Evolutionary conservation across 1,284 basidiomycete species (phyloP).

Genomic region (Tylopilus orsonianus): DNA sequence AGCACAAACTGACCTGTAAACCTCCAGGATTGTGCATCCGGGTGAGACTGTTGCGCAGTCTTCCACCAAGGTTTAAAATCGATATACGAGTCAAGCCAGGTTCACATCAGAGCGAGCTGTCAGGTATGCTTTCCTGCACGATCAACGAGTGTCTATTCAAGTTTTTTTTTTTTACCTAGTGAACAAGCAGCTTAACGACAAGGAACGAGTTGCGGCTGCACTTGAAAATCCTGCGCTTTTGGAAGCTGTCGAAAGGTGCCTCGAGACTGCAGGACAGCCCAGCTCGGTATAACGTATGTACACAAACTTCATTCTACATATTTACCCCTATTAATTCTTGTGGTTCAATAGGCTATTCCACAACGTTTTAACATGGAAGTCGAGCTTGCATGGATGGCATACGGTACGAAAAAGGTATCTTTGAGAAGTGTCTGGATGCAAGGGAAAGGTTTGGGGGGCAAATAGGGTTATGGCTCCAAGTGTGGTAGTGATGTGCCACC

Average conservation of each 20-base stretch:
- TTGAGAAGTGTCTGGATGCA: no score
- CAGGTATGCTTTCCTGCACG: conserved; percentile 50
- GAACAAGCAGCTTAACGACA: conserved; percentile 99
- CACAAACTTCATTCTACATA: no score
- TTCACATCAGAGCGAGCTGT: conserved; percentile 92
- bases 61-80: conserved; percentile 92
- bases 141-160: background rate
- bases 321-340: no score
- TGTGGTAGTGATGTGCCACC: background rate
- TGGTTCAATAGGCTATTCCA: no score
- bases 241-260: conserved; percentile 87
- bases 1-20: conserved; percentile 3
- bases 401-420: no score
- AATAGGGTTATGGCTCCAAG: background rate
- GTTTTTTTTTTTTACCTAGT: conserved; percentile 47
- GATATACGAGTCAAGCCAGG: conserved; percentile 93
- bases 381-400: no score
- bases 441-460: background rate
- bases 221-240: conserved; percentile 89
- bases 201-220: conserved; percentile 96
- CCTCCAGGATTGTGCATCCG: conserved; percentile 84
- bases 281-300: background rate
- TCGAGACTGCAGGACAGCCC: conserved; percentile 45
- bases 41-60: conserved; percentile 85
- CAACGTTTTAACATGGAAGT: no score